phyloP scores from a whole-genome alignment of 2,329 filamentous ascomycete species.

The Microthyrium microscopicum region DNA sequence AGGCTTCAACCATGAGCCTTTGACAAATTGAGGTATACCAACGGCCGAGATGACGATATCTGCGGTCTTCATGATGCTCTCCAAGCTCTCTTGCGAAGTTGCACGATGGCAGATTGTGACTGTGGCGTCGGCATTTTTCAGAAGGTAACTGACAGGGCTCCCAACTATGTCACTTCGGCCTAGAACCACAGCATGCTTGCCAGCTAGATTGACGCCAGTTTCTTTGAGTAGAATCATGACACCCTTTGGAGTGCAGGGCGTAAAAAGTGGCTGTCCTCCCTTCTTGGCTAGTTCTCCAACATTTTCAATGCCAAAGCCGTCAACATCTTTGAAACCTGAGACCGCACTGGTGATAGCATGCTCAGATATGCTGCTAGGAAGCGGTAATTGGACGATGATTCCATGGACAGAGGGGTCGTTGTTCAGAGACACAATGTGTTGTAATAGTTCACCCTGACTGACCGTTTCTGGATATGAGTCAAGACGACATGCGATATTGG shows the following conservation, averaged over 20 bases:
- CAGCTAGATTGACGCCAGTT: conserved; percentile 63
- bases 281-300: conserved; percentile 96
- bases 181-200: conserved; percentile 88
- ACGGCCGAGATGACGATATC: conserved; percentile 89
- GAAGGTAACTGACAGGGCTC: conserved; percentile 85
- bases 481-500: conserved; percentile 76
- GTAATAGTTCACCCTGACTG: conserved; percentile 70
- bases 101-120: conserved; percentile 92
- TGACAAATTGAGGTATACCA: conserved; percentile 71
- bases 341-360: conserved; percentile 82
- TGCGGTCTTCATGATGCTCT: conserved; percentile 60
- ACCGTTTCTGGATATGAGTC: conserved; percentile 69
- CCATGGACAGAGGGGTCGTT: conserved; percentile 75
- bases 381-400: conserved; percentile 81
- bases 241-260: conserved; percentile 91
- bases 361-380: conserved; percentile 81
- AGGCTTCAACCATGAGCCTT: conserved; percentile 89
- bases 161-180: conserved; percentile 95
- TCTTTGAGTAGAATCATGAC: conserved; percentile 85
- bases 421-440: conserved; percentile 68
- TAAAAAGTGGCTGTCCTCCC: conserved; percentile 75
- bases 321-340: conserved; percentile 87
- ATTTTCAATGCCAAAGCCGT: conserved; percentile 86
- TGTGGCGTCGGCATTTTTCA: conserved; percentile 91
- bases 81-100: conserved; percentile 57